Evolutionary conservation across 2,329 filamentous ascomycete species (phyloP).

Genomic region (Talaromyces sp.): DNA sequence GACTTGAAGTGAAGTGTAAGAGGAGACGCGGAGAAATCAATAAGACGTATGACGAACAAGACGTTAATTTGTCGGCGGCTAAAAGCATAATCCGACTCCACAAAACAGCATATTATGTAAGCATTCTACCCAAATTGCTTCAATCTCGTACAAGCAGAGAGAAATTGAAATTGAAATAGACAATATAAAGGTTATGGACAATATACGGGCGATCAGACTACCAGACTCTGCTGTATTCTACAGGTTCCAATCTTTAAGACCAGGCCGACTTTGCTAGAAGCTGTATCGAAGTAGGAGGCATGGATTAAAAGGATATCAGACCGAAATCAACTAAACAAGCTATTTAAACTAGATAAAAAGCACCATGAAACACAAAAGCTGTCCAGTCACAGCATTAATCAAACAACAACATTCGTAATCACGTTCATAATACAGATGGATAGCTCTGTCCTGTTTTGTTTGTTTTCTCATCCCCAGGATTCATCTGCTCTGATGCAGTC

Average conservation of each 20-base stretch:
- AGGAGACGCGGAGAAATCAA: not conserved
- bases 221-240: not conserved
- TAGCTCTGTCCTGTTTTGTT: not conserved
- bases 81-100: not conserved
- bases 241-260: not conserved
- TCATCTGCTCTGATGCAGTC: not conserved
- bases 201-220: not conserved
- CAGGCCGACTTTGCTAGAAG: not conserved
- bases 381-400: not conserved
- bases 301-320: no score
- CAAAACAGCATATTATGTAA: not conserved
- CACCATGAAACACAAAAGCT: not conserved
- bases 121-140: not conserved
- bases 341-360: conserved; percentile 1
- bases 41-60: not conserved
- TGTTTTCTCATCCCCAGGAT: not conserved
- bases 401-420: conserved; percentile 10
- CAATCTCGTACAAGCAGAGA: not conserved
- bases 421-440: conserved; percentile 8
- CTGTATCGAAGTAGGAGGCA: no score
- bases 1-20: not conserved
- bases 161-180: not conserved
- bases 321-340: not conserved
- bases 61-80: not conserved
- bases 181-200: not conserved